Percentiles rank a stretch among this genome's conserved stretches.
These are phyloP conservation scores for Diplocarpon mali DNA, from an alignment of 2,329 filamentous ascomycete genomes.

Conservation along the genomic window DNA sequence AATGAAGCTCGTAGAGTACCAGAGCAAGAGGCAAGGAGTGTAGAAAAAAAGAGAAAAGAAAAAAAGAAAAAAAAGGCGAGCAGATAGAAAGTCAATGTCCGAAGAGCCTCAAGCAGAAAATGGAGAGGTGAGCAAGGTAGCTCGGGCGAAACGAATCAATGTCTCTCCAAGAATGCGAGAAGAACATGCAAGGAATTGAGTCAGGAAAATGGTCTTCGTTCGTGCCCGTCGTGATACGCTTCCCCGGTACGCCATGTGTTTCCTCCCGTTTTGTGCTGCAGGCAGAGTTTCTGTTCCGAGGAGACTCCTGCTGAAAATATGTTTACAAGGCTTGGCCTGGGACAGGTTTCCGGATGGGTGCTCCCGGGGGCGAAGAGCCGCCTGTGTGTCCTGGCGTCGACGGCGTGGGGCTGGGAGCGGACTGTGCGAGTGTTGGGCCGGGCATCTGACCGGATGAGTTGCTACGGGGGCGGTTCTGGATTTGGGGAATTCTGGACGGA, in stretches of 20 bases:
- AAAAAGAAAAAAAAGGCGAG: background rate
- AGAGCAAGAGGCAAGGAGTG: too few species aligned
- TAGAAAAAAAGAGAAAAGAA: background rate
- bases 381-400: constrained; percentile 7
- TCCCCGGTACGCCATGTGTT: constrained; percentile 9
- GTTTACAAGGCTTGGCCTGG: constrained; percentile 26
- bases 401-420: constrained; percentile 22
- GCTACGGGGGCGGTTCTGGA: constrained; percentile 10
- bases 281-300: constrained; percentile 3
- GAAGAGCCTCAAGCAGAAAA: too few species aligned
- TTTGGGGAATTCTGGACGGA: too few species aligned
- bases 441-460: constrained; percentile 17
- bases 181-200: background rate
- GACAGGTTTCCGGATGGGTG: constrained; percentile 23
- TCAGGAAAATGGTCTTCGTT: constrained; percentile 1
- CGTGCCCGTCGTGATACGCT: constrained; percentile 15
- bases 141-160: too few species aligned
- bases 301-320: constrained; percentile 1
- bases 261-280: constrained; percentile 2
- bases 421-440: constrained; percentile 14
- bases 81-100: too few species aligned
- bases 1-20: background rate
- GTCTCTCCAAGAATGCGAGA: background rate
- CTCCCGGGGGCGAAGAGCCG: constrained; percentile 8
- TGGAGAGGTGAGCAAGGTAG: too few species aligned